phyloP scores from a whole-genome alignment of 1,284 basidiomycete species.

The Ustilago crameri region DNA sequence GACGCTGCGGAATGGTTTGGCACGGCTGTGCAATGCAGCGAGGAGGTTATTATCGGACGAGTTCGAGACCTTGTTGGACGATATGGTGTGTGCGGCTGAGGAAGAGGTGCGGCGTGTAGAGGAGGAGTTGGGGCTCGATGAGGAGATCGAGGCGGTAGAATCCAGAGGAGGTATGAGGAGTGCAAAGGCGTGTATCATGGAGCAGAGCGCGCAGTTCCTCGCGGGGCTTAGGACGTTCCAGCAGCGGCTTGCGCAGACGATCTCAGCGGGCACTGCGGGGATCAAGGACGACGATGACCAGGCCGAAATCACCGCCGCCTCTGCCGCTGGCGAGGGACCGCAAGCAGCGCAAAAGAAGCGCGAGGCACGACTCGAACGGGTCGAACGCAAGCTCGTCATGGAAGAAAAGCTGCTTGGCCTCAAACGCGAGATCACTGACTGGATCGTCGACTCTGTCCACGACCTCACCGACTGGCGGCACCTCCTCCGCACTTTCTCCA shows the following conservation, averaged over 20 bases:
- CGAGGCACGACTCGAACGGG: constrained; percentile 36
- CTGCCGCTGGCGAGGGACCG: background rate
- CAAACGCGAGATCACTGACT: constrained; percentile 50
- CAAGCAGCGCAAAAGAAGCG: constrained; percentile 20
- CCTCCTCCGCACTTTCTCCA: constrained; percentile 8
- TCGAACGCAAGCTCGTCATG: constrained; percentile 40
- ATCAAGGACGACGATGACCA: constrained; percentile 25
- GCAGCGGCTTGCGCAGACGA: constrained; percentile 35
- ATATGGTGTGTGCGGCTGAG: constrained; percentile 38
- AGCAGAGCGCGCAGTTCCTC: constrained; percentile 31
- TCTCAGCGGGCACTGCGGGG: constrained; percentile 24
- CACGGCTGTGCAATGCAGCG: constrained; percentile 39
- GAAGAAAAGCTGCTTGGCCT: constrained; percentile 48
- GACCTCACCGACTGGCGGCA: constrained; percentile 34
- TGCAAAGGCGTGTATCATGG: constrained; percentile 9
- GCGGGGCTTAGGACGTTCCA: constrained; percentile 42
- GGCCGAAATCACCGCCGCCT: constrained; percentile 1
- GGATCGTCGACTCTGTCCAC: constrained; percentile 26
- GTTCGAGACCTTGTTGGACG: constrained; percentile 44
- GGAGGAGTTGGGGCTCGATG: constrained; percentile 9
- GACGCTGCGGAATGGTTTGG: constrained; percentile 29
- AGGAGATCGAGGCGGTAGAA: background rate
- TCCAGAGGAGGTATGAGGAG: constrained; percentile 14
- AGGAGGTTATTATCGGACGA: constrained; percentile 34
- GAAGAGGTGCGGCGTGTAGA: constrained; percentile 31